Evolutionary conservation across 2,329 filamentous ascomycete species (phyloP), one percentile per base, ranked within the genome.

Genomic region (Alternaria angustiovoidea): DNA sequence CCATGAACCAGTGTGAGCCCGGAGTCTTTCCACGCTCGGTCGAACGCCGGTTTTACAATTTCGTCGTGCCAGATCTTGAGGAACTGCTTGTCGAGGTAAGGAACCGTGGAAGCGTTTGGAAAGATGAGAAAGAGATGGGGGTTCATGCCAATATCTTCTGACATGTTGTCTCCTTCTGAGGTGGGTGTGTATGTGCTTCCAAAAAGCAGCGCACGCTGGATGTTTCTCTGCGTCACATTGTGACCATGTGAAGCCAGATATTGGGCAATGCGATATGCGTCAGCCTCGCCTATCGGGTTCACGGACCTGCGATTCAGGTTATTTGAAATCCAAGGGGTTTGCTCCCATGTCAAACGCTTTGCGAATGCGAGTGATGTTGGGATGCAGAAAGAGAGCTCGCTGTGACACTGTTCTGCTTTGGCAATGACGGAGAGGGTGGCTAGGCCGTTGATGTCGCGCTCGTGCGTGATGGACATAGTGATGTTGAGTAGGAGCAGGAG

Each of bases 261-360:
- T 14, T 51, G 2, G 11, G 54, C 30, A 42, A 70, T 67, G 36
- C 46, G 51, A 12, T 51, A 36, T 3, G 60, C 48, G 28, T 63
- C 61, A 18, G 36, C 39, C n/a, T 39, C 26, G n/a, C 41, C 42
- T 34, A 65, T 61, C n/a, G 54, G 57, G 48, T 42, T 55, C 1
- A 57, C 57, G 24, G 51, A 41, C 6, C 20, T 46, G 4, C 16
- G 1, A 26, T 51, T 22, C 34, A 60, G 7, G 2, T 18, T 36
- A 7, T 48, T 52, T 12, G 12, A 16, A 8, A 62, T 58, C 64
- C 64, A 68, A 24, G 67, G 62, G 5, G 66, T 70, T 61, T 69
- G 67, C 44, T 70, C 63, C 67, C 63, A 71, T 30, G 63, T 65
- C 6, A 70, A 48, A 34, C 62, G 60, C 44, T 71, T 70, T 47